A percentile compares a stretch with the other conserved stretches of the same genome.
phyloP scores from a whole-genome alignment of 768 basidiomycete species.

The Grammothele lineata region DNA sequence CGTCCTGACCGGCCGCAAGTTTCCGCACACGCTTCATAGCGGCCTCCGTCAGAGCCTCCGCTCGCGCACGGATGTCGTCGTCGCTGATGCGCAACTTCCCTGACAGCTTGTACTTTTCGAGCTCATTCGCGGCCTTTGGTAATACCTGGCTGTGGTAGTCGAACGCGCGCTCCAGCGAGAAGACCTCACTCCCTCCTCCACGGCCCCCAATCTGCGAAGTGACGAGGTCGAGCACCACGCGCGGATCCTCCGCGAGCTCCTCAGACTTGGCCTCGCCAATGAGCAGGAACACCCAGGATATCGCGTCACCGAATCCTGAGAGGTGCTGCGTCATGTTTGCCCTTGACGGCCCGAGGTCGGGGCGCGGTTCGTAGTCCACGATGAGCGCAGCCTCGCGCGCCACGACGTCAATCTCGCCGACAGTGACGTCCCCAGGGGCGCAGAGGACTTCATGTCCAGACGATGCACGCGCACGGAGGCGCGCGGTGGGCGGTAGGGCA shows the following conservation, averaged over 20 bases:
- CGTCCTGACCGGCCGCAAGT: conserved; percentile 13
- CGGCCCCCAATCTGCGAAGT: conserved; percentile 17
- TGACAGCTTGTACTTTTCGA: conserved; percentile 4
- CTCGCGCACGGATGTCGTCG: conserved; percentile 6
- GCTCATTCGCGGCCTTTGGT: conserved; percentile 10
- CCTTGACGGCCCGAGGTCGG: conserved; percentile 6
- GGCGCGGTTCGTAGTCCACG: conserved; percentile 12
- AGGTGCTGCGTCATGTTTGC: conserved; percentile 13
- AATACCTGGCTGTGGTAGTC: conserved; percentile 18
- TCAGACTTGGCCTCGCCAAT: conserved; percentile 12
- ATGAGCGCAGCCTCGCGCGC: conserved; percentile 15
- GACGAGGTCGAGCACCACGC: conserved; percentile 17
- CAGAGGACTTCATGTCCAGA: conserved; percentile 12
- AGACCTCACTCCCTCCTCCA: conserved; percentile 18
- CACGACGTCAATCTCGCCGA: conserved; percentile 15
- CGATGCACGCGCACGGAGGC: conserved; percentile 16
- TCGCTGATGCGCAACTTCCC: conserved; percentile 9
- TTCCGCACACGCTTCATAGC: conserved; percentile 12
- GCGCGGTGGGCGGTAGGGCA: conserved; percentile 15
- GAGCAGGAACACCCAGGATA: conserved; percentile 17
- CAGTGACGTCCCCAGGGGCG: conserved; percentile 9
- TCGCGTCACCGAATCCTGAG: conserved; percentile 11
- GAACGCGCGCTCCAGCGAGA: conserved; percentile 18
- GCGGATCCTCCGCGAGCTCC: conserved; percentile 11
- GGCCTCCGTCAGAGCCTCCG: conserved; percentile 5